These are phyloP conservation scores for Penicillium sp. DNA, from an alignment of 2,329 filamentous ascomycete species.

Conservation along the genomic window DNA sequence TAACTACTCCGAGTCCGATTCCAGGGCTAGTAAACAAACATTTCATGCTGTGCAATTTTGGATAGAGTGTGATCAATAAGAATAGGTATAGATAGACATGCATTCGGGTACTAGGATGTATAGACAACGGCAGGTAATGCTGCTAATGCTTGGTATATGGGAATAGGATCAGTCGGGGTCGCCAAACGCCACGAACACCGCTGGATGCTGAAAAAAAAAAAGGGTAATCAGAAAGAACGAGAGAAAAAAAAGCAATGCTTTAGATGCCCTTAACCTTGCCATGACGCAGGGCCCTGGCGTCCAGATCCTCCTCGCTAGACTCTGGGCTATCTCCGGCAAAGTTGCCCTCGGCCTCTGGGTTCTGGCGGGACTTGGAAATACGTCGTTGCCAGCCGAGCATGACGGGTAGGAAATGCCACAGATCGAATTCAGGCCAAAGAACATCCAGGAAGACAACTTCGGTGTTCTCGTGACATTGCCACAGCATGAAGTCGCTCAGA, in stretches of 20 bases:
- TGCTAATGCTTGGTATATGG: constrained; percentile 24
- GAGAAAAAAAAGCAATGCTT: constrained; percentile 9
- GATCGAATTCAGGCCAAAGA: constrained; percentile 93
- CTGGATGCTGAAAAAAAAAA: constrained; percentile 24
- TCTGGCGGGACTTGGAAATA: constrained; percentile 65
- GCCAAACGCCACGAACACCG: constrained; percentile 24
- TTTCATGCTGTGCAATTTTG: no score
- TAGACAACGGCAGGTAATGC: constrained; percentile 10
- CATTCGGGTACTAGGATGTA: background rate
- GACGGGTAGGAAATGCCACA: constrained; percentile 91
- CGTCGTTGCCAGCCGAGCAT: constrained; percentile 85
- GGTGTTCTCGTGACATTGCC: constrained; percentile 93
- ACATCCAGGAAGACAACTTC: constrained; percentile 91
- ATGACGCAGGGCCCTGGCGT: constrained; percentile 22
- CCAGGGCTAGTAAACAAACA: no score
- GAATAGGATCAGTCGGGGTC: constrained; percentile 11
- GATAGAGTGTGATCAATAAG: constrained; percentile 1
- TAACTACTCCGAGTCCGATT: no score
- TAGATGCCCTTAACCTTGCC: constrained; percentile 39
- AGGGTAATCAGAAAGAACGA: constrained; percentile 6
- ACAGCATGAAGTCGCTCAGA: constrained; percentile 97
- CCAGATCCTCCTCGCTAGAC: constrained; percentile 30
- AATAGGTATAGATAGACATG: constrained; percentile 7
- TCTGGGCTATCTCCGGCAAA: constrained; percentile 56
- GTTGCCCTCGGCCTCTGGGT: constrained; percentile 62